Conservation (phyloP, 805 yeast species). For the Suhomyces vadensis region DNA sequence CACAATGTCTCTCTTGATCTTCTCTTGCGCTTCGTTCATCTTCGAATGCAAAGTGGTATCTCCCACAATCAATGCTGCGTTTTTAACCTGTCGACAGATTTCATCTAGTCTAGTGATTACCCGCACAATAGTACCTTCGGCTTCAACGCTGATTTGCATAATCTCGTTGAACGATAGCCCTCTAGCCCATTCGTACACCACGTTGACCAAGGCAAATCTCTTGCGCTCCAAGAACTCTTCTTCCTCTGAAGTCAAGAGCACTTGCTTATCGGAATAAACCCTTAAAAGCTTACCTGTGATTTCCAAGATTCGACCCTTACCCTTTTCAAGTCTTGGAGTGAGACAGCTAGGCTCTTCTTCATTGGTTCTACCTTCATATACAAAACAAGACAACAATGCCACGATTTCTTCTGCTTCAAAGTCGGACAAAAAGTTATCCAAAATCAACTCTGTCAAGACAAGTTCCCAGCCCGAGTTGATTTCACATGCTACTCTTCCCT, state of each 20-base stretch:
- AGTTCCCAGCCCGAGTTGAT: slow-evolving; percentile 89
- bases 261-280: slow-evolving; percentile 66
- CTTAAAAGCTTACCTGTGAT: slow-evolving; percentile 64
- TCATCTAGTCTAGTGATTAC: slow-evolving; percentile 94
- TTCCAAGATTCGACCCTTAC: slow-evolving; percentile 62
- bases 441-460: slow-evolving; percentile 80
- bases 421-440: slow-evolving; percentile 90
- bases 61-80: slow-evolving; percentile 92
- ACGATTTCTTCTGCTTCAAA: slow-evolving; percentile 96
- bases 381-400: slow-evolving; percentile 89
- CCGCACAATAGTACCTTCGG: slow-evolving; percentile 95
- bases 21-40: slow-evolving; percentile 90
- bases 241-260: slow-evolving; percentile 79
- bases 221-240: slow-evolving; percentile 78
- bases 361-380: slow-evolving; percentile 79
- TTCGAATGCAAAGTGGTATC: slow-evolving; percentile 86
- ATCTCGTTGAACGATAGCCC: slow-evolving; percentile 90
- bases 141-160: slow-evolving; percentile 83
- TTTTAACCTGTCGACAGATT: slow-evolving; percentile 89
- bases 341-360: slow-evolving; percentile 62
- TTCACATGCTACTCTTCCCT: slow-evolving; percentile 94
- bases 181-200: slow-evolving; percentile 97
- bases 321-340: slow-evolving; percentile 80
- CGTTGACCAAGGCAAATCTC: slow-evolving; percentile 88
- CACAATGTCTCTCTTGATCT: slow-evolving; percentile 93